Conservation (phyloP, 768 basidiomycete genomes). For the Leccinellum rugosiceps region DNA sequence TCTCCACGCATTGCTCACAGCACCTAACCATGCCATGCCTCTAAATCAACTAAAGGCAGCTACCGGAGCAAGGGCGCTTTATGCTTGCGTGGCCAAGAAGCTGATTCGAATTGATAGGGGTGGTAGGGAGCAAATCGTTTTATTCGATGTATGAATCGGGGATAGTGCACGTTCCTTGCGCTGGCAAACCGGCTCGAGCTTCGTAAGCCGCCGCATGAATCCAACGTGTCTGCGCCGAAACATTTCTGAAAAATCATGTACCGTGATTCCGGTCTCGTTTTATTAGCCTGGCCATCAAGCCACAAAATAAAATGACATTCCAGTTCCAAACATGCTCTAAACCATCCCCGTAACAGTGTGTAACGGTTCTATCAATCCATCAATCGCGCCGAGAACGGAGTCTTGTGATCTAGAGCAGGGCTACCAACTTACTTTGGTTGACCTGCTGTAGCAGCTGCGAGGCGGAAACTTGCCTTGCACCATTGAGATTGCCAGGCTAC, state of each 20-base stretch:
- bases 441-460: not conserved
- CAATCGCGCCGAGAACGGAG: not conserved
- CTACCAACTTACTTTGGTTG: not conserved
- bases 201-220: not conserved
- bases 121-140: conserved; percentile 70
- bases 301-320: not conserved
- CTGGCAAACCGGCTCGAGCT: not conserved
- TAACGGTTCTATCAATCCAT: not conserved
- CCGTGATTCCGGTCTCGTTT: not conserved
- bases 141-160: conserved; percentile 49
- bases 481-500: not conserved
- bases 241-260: not conserved
- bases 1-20: conserved; percentile 54
- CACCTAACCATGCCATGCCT: conserved; percentile 55
- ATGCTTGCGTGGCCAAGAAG: conserved; percentile 78
- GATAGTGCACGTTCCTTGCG: not conserved
- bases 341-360: not conserved
- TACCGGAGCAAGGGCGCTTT: conserved; percentile 60
- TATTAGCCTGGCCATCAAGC: not conserved
- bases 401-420: not conserved
- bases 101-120: conserved; percentile 75
- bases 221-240: not conserved
- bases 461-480: not conserved
- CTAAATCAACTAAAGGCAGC: conserved; percentile 60
- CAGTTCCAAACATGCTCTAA: not conserved